phyloP scores from a whole-genome alignment of 2,329 filamentous ascomycete genomes.

The Knoxdaviesia capensis region DNA sequence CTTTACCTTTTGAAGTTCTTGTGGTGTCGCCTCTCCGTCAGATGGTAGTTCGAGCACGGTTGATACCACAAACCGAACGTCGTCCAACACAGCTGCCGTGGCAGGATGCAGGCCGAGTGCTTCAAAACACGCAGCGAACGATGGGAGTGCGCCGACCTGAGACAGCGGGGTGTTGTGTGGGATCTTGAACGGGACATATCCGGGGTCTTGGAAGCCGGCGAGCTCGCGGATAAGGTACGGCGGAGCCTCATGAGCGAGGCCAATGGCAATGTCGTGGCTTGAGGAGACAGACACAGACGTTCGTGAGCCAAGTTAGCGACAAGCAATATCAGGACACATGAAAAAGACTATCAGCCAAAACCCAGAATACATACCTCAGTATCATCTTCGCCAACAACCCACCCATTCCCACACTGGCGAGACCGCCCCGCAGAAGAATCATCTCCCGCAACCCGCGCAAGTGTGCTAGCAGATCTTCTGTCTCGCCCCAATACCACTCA shows the following conservation, averaged over 20 bases:
- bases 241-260: constrained; percentile 23
- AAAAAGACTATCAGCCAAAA: neutral
- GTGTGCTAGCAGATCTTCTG: constrained; percentile 22
- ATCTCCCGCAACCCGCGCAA: constrained; percentile 25
- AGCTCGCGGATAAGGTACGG: constrained; percentile 19
- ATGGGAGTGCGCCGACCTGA: constrained; percentile 16
- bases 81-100: constrained; percentile 28
- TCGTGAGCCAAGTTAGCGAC: constrained; percentile 5
- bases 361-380: constrained; percentile 19
- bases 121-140: constrained; percentile 20
- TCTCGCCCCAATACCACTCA: constrained; percentile 33
- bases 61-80: constrained; percentile 25
- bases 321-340: neutral
- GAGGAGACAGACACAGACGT: neutral
- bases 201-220: constrained; percentile 16
- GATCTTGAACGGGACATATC: constrained; percentile 18
- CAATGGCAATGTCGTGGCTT: constrained; percentile 26
- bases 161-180: constrained; percentile 25
- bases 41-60: constrained; percentile 19
- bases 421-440: constrained; percentile 24
- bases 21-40: constrained; percentile 9
- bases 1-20: constrained; percentile 18
- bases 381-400: constrained; percentile 26
- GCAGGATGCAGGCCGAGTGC: constrained; percentile 22
- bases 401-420: constrained; percentile 23